A percentile compares a stretch with the other conserved stretches of the same genome.
phyloP scores from a whole-genome alignment of 305 asterid species.

The Fraxinus paxiana region DNA sequence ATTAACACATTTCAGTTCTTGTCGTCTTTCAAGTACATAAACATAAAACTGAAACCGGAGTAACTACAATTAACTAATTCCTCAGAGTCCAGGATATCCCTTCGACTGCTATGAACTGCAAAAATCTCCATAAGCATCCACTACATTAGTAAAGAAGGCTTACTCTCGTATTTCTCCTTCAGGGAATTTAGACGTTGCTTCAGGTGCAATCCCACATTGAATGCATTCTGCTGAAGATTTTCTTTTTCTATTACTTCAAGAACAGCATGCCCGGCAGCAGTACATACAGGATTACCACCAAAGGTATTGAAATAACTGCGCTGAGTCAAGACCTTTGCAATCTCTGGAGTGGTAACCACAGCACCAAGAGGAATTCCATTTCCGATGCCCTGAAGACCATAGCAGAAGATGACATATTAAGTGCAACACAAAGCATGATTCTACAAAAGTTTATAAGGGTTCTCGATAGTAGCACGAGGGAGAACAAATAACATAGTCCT shows the following conservation, averaged over 20 bases:
- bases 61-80: neutral
- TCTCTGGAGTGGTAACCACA: conserved; percentile 69
- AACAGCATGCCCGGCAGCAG: conserved; percentile 78
- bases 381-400: conserved; percentile 62
- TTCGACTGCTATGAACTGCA: neutral
- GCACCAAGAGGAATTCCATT: conserved; percentile 82
- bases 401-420: neutral
- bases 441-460: neutral
- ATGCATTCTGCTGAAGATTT: conserved; percentile 63
- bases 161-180: conserved; percentile 62
- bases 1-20: neutral
- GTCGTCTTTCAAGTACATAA: neutral
- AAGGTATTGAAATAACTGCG: conserved; percentile 71
- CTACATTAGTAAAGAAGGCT: neutral
- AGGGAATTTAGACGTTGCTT: conserved; percentile 53
- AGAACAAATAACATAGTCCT: neutral
- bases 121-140: neutral
- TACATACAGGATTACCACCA: conserved; percentile 80
- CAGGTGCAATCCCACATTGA: conserved; percentile 55
- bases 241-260: conserved; percentile 66
- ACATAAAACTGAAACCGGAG: neutral
- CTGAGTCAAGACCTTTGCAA: conserved; percentile 53
- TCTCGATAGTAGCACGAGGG: neutral
- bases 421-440: neutral
- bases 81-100: neutral